phyloP scores from a whole-genome alignment of 495 filamentous ascomycete species.

The Lophium mytilinum region DNA sequence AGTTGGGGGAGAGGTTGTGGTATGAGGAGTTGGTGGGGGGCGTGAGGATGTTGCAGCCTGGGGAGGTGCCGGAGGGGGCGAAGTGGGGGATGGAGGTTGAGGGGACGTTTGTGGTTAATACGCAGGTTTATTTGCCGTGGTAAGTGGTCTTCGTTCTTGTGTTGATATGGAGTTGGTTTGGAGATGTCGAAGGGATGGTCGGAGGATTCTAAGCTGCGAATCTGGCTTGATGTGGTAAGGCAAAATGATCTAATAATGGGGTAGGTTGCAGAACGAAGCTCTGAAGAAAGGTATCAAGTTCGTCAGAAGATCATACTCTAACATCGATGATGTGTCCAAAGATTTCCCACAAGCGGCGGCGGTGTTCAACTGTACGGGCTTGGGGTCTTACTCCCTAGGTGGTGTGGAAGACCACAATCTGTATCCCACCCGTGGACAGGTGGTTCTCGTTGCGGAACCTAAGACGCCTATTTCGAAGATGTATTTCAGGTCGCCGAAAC shows the following conservation, averaged over 20 bases:
- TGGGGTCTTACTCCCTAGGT: constrained; percentile 16
- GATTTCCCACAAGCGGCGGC: constrained; percentile 16
- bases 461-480: constrained; percentile 19
- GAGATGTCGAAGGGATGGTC: no score
- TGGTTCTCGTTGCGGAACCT: constrained; percentile 35
- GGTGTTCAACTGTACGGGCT: constrained; percentile 16
- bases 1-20: constrained; percentile 19
- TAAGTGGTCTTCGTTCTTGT: neutral
- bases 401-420: constrained; percentile 17
- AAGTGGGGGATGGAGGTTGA: constrained; percentile 26
- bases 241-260: no score
- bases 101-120: constrained; percentile 27
- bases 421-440: constrained; percentile 37
- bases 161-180: neutral
- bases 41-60: constrained; percentile 12
- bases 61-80: constrained; percentile 17
- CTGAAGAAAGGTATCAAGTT: constrained; percentile 8
- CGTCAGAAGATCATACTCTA: constrained; percentile 4
- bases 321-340: neutral
- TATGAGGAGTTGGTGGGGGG: constrained; percentile 26
- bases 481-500: constrained; percentile 30
- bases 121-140: constrained; percentile 29
- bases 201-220: no score
- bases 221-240: no score
- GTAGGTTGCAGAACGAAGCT: constrained; percentile 18